These are phyloP conservation scores for Verticillium tricorpus DNA, from an alignment of 2,329 filamentous ascomycete genomes.

Conservation along the genomic window DNA sequence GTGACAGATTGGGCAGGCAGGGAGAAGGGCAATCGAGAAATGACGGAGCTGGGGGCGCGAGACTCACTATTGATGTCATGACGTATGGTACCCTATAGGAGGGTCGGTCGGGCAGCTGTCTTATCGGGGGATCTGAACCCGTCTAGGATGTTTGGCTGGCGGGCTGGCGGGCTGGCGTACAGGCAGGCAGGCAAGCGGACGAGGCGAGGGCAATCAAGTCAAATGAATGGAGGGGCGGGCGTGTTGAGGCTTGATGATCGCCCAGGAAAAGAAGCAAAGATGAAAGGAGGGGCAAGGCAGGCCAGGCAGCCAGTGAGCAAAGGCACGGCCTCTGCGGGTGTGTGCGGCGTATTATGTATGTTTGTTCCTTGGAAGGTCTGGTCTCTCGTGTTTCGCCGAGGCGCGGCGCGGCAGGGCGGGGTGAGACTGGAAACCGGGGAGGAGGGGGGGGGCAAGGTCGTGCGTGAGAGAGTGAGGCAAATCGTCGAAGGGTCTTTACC, in stretches of 20 bases:
- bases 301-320: not conserved
- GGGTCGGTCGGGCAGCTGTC: not conserved
- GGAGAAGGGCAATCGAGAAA: conserved; percentile 1
- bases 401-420: not conserved
- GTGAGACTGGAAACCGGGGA: conserved; percentile 4
- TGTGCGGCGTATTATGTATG: not conserved
- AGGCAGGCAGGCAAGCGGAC: not conserved
- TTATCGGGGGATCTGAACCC: not conserved
- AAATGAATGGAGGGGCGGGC: not conserved
- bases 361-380: not conserved
- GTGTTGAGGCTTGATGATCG: not conserved
- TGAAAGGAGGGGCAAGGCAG: not conserved
- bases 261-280: not conserved
- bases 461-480: not conserved
- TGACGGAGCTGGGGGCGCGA: not conserved
- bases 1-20: not conserved
- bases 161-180: not conserved
- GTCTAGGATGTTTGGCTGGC: not conserved
- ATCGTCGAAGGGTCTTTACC: not conserved
- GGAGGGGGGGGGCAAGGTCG: not conserved
- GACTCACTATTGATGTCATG: conserved; percentile 29
- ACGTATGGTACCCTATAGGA: conserved; percentile 6
- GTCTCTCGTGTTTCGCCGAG: conserved; percentile 11
- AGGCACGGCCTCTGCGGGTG: not conserved
- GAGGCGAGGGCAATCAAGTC: not conserved